Percentiles rank a stretch among this genome's conserved stretches.
phyloP scores from a whole-genome alignment of 1,284 basidiomycete genomes.

The Malassezia furfur region DNA sequence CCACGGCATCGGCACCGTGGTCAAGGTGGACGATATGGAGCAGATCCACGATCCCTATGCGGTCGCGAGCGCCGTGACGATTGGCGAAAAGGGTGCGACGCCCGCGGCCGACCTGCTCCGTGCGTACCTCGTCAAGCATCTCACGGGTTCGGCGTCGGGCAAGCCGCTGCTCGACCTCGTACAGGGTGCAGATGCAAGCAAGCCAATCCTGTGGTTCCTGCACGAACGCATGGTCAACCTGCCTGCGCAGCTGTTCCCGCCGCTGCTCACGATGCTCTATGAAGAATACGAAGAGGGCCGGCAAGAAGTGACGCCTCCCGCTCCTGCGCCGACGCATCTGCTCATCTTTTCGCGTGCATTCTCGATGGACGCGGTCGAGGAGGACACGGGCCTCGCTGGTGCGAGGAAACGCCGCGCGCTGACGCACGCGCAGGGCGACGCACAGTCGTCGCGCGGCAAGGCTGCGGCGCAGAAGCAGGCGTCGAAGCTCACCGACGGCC shows the following conservation, averaged over 20 bases:
- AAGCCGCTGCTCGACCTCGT: constrained; percentile 24
- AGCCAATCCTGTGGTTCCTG: constrained; percentile 28
- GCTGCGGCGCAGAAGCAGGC: constrained; percentile 15
- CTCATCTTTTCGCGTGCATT: constrained; percentile 45
- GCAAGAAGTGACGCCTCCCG: constrained; percentile 6
- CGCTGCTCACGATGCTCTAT: constrained; percentile 41
- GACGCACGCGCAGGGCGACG: constrained; percentile 11
- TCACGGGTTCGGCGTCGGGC: constrained; percentile 18
- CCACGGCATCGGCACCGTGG: constrained; percentile 33
- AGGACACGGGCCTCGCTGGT: constrained; percentile 31
- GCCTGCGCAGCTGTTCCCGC: constrained; percentile 35
- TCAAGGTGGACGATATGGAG: constrained; percentile 40
- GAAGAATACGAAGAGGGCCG: constrained; percentile 26
- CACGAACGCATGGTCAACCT: constrained; percentile 47
- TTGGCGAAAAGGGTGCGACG: constrained; percentile 16
- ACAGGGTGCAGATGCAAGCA: constrained; percentile 20
- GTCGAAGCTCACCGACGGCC: constrained; percentile 22
- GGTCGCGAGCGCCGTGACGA: constrained; percentile 31
- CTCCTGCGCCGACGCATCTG: constrained; percentile 23
- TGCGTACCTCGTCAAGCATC: constrained; percentile 22
- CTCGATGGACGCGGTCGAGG: constrained; percentile 38
- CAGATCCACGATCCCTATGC: constrained; percentile 43
- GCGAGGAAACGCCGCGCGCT: constrained; percentile 26
- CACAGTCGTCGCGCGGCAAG: constrained; percentile 19
- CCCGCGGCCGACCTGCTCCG: constrained; percentile 4